Percentiles rank a stretch among this genome's conserved stretches.
These are phyloP conservation scores for Suhomyces ambrosiae DNA, from an alignment of 1,139 yeast species.

Conservation along the genomic window DNA sequence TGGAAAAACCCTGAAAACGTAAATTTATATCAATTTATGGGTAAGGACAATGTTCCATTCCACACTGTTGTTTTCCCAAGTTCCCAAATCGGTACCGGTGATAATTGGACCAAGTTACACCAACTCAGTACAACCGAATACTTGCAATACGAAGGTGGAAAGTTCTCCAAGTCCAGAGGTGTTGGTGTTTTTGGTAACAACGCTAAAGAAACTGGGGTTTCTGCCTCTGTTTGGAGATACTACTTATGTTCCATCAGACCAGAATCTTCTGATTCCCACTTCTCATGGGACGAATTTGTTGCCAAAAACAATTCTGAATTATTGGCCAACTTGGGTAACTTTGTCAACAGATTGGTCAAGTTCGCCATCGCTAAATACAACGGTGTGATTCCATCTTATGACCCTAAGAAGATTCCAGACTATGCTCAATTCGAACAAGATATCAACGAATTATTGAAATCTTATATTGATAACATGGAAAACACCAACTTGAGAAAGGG, in stretches of 20 bases:
- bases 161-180: conserved; percentile 94
- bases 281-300: conserved; percentile 96
- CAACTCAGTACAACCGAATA: conserved; percentile 95
- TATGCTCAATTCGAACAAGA: conserved; percentile 57
- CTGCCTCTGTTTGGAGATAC: conserved; percentile 97
- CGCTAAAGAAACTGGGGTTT: conserved; percentile 88
- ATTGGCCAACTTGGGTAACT: conserved; percentile 94
- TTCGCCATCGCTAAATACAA: conserved; percentile 89
- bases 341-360: conserved; percentile 90
- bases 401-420: conserved; percentile 47
- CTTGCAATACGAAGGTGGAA: conserved; percentile 95
- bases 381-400: conserved; percentile 77
- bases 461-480: conserved; percentile 75
- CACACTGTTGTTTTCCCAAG: conserved; percentile 98
- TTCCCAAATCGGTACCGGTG: conserved; percentile 83
- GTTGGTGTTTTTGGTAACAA: conserved; percentile 98
- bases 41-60: conserved; percentile 98
- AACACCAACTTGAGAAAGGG: conserved; percentile 82
- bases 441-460: conserved; percentile 58
- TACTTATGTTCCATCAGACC: conserved; percentile 92
- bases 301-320: conserved; percentile 90
- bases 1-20: conserved; percentile 91
- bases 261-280: conserved; percentile 92
- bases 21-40: conserved; percentile 93
- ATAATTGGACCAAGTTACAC: conserved; percentile 87